Conservation (phyloP, 495 filamentous ascomycete species). For the Umbilicaria muhlenbergii region DNA sequence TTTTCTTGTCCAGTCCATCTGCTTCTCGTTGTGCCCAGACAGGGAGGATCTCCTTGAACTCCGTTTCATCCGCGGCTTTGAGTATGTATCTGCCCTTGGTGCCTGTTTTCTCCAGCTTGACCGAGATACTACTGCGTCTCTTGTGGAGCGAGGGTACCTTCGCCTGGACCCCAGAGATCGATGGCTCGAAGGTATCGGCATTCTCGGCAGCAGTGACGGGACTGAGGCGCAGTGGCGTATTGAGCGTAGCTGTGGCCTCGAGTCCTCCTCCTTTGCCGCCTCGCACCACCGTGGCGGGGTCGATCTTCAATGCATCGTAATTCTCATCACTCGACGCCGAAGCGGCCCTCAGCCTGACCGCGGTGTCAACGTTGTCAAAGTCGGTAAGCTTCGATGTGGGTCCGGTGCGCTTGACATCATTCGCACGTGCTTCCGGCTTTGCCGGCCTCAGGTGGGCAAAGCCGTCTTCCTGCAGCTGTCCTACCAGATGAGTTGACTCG, state of each 20-base stretch:
- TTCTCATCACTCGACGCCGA: slow-evolving; percentile 16
- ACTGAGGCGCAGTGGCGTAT: neutral
- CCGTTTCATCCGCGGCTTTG: slow-evolving; percentile 35
- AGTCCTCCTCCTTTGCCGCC: slow-evolving; percentile 8
- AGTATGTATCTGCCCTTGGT: slow-evolving; percentile 32
- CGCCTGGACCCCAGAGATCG: neutral
- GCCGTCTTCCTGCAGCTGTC: too few species aligned
- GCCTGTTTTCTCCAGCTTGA: slow-evolving; percentile 29
- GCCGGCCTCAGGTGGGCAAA: too few species aligned
- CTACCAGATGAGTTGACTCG: too few species aligned
- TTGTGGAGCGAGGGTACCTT: neutral
- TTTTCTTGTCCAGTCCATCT: slow-evolving; percentile 22
- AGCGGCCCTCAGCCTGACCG: too few species aligned
- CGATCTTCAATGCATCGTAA: slow-evolving; percentile 16
- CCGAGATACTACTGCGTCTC: slow-evolving; percentile 23
- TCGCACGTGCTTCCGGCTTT: too few species aligned
- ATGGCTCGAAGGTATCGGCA: neutral
- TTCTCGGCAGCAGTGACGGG: too few species aligned
- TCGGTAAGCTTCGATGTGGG: too few species aligned
- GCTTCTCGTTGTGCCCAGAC: slow-evolving; percentile 28
- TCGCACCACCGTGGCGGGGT: slow-evolving; percentile 9
- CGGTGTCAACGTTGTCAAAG: too few species aligned
- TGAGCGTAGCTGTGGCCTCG: neutral
- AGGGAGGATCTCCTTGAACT: slow-evolving; percentile 35
- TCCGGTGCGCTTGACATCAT: too few species aligned